Evolutionary conservation across 1,284 basidiomycete species (phyloP), one percentile per base, ranked within the genome.

Genomic region (Lentinula novae-zelandiae): DNA sequence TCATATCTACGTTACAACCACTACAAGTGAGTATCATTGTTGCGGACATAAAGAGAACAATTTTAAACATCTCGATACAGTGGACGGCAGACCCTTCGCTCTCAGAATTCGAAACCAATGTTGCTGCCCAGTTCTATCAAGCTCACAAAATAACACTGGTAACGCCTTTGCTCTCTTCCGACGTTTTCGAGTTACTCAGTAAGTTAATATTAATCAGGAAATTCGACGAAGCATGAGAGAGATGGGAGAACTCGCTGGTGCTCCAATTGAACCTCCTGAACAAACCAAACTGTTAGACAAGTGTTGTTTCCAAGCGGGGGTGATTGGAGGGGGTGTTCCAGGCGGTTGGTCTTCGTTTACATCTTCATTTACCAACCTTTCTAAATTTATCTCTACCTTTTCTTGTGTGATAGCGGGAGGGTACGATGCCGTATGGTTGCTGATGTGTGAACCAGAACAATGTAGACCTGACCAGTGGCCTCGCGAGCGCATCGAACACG

Each of bases 361-460:
- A 49, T 34, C 20, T 49, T 5, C n/a, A 15, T 10, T 20, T 36
- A 9, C 36, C 10, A 8, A 40, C 15, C 49, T 48, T 31, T 49
- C 12, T 54, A 34, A 2, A 34, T 53, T 58, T 8, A 56, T 56
- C 20, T 52, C 0, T 27, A 27, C 27, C 27, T 27, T 27, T 27
- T 39, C 60, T 46, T 7, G 13, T 60, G 56, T 53, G 52, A 60
- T 67, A 95, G 95, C 97, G 33, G 97, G 97, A 3, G 97, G 97
- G 1, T 99, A 93, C 72, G 97, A 99, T 71, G 97, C 97, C 1
- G 84, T 99, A 59, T 99, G 95, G 90, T 78, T 99, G 7, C 83
- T 99, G 13, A 83, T 93, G 5, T 82, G 90, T 66, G 89, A 93
- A 59, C 85, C 89, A 5, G 69, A 76, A 5, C 77, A 76, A 61